Base-by-base conservation (phyloP, 805 yeast species). In the Candida chilensis region DNA sequence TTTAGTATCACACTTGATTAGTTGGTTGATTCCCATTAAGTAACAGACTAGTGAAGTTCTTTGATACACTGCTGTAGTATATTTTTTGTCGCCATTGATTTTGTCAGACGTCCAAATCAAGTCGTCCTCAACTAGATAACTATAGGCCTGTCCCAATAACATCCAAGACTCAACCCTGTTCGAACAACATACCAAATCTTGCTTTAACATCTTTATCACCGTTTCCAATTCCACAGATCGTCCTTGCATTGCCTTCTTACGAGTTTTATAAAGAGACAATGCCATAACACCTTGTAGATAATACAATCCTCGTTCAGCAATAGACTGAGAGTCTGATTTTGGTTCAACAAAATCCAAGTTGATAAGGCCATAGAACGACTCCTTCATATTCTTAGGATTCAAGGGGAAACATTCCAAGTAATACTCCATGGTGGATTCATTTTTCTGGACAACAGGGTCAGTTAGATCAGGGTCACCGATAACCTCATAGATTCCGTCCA, bases 21-120 rank as follows among this genome's bases (percentile, higher is more conserved):
- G 52, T 2, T 63, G 40, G 41, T 71, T 77, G 13, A 76, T 54
- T 0, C 94, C 87, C 83, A 81, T 79, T 15, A 78, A 47, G 41
- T 79, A 86, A 37, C 94, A 78, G 3, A 86, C 41, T 2, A 90
- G 50, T 0, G 95, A 65, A 42, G 69, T 78, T 34, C 80, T 65
- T 49, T 86, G 95, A 3, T 71, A 46, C 5, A 65, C 52, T 0
- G 87, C 85, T 0, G 86, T 79, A 0, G 55, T 49, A 3, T 55
- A 54, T 43, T 79, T 79, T 37, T 76, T 65, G 5, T 81, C 92
- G 1, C 70, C 62, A 30, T 78, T 78, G 21, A 86, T 54, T 44
- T 82, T 82, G 42, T 88, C 96, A 0, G 95, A 77, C 1, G 90
- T 82, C 94, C 95, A 86, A n/a, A 84, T 74, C 33, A 92, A 54